A percentile compares a stretch with the other conserved stretches of the same genome.
Evolutionary conservation across 257 asterid genomes (phyloP).

Genomic region (Mitragyna speciosa): DNA sequence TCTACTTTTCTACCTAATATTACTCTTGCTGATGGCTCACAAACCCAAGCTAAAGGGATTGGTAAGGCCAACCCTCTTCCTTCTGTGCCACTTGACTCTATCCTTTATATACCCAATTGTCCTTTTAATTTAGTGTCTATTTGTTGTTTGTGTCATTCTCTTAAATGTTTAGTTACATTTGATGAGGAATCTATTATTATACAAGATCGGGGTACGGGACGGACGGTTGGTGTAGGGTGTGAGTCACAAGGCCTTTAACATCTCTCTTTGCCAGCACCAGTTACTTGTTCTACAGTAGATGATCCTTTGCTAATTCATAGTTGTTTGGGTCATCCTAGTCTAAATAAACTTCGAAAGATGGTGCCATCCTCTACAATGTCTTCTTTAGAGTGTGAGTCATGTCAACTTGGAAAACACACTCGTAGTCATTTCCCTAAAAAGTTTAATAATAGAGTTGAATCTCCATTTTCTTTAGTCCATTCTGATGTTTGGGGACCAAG

Average conservation of each 20-base stretch:
- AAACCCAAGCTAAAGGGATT: neutral
- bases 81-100: neutral
- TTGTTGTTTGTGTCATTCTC: neutral
- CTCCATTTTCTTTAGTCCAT: too few species aligned
- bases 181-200: neutral
- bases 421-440: neutral
- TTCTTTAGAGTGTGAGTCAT: neutral
- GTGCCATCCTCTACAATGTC: too few species aligned
- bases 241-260: conserved; percentile 14
- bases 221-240: neutral
- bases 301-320: neutral
- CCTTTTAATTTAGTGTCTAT: neutral
- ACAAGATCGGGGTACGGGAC: neutral
- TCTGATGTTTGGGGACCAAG: too few species aligned
- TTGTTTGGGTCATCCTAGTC: too few species aligned
- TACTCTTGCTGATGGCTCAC: conserved; percentile 2
- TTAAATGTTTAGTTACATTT: conserved; percentile 9
- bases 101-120: too few species aligned
- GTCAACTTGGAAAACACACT: neutral
- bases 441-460: neutral
- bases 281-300: neutral
- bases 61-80: neutral
- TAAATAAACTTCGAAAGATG: too few species aligned
- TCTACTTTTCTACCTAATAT: neutral
- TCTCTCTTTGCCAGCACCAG: neutral